Percentiles rank a stretch among this genome's conserved stretches.
Evolutionary conservation across 768 basidiomycete species (phyloP).

Genomic region (Rhodosporidiobolus odoratus): DNA sequence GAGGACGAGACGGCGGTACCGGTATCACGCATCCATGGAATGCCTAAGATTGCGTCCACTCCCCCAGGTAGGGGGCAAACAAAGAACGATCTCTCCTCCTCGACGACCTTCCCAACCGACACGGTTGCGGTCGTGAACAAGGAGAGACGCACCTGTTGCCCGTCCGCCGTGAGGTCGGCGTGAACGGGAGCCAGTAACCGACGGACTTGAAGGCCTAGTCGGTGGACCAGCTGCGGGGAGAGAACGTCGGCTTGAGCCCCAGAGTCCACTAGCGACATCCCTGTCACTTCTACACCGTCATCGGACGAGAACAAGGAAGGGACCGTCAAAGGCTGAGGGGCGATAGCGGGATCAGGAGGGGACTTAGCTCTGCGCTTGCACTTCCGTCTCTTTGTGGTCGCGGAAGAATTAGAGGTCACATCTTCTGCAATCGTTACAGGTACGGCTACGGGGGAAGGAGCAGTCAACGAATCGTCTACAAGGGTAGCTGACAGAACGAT

Average conservation of each 20-base stretch:
- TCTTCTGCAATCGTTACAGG: too few relatives aligned
- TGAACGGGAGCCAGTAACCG: background rate
- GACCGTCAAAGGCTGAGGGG: too few relatives aligned
- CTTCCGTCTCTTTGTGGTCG: too few relatives aligned
- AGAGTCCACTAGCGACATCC: background rate
- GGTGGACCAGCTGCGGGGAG: background rate
- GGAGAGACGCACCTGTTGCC: background rate
- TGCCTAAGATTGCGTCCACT: slow-evolving; percentile 12
- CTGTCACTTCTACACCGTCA: too few relatives aligned
- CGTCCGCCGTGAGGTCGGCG: background rate
- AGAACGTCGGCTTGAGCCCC: background rate
- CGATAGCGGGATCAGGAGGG: too few relatives aligned
- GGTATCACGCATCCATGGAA: slow-evolving; percentile 2
- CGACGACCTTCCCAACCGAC: background rate
- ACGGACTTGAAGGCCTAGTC: background rate
- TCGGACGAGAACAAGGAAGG: too few relatives aligned
- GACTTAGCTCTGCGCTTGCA: too few relatives aligned
- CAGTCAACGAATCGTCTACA: too few relatives aligned
- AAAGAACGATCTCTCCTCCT: background rate
- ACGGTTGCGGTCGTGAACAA: background rate
- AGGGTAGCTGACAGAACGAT: too few relatives aligned
- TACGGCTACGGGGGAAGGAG: too few relatives aligned
- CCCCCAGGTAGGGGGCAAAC: slow-evolving; percentile 1
- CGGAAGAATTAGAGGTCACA: too few relatives aligned
- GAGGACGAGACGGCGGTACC: background rate